Percentiles rank a stretch among this genome's conserved stretches.
These are phyloP conservation scores for Dothidotthia symphoricarpi DNA, from an alignment of 2,329 filamentous ascomycete species.

Conservation along the genomic window DNA sequence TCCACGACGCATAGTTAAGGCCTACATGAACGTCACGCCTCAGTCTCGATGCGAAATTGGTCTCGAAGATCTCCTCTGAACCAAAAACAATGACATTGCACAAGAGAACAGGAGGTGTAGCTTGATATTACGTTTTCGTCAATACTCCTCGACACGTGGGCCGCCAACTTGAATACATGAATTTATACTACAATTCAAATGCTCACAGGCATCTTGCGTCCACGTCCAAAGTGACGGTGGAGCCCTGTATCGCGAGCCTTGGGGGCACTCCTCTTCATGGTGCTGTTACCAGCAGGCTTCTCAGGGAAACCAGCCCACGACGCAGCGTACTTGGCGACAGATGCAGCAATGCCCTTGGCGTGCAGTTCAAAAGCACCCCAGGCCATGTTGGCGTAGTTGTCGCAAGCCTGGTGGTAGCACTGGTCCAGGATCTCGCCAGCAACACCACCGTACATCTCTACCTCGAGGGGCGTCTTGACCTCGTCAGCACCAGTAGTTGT, in stretches of 20 bases:
- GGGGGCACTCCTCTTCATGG: conserved; percentile 13
- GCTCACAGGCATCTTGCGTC: background rate
- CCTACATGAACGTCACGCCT: too few species aligned
- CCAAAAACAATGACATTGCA: too few species aligned
- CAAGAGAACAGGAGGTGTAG: background rate
- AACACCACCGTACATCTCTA: conserved; percentile 33
- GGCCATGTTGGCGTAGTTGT: conserved; percentile 38
- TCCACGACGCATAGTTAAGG: too few species aligned
- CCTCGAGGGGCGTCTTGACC: conserved; percentile 40
- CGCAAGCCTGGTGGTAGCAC: conserved; percentile 41
- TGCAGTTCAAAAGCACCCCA: conserved; percentile 34
- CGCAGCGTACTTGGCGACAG: conserved; percentile 34
- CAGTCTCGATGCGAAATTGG: too few species aligned
- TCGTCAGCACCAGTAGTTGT: conserved; percentile 41
- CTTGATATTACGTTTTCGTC: background rate
- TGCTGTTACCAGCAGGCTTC: conserved; percentile 19
- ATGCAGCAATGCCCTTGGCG: conserved; percentile 35
- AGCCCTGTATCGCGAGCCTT: conserved; percentile 12
- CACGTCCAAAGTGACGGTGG: background rate
- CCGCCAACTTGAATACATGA: background rate
- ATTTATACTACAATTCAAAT: background rate
- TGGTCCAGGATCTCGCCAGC: conserved; percentile 26
- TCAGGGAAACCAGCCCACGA: conserved; percentile 31
- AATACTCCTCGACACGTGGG: background rate
- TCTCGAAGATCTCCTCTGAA: too few species aligned